phyloP scores from a whole-genome alignment of 2,329 filamentous ascomycete species.

The Ophiosphaerella herpotricha region DNA sequence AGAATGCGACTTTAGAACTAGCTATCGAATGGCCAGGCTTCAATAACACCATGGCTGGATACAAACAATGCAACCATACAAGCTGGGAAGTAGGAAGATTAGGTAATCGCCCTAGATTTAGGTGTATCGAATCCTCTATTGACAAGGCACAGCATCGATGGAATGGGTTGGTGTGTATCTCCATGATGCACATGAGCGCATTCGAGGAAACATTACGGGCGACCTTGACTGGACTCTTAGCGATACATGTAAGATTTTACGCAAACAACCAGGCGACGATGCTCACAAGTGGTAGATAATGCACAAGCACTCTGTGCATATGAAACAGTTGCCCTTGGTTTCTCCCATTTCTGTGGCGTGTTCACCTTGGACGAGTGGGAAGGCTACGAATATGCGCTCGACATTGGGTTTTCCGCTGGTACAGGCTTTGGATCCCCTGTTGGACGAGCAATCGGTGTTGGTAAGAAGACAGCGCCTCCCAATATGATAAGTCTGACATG shows the following conservation, averaged over 20 bases:
- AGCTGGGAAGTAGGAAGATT: slow-evolving; percentile 53
- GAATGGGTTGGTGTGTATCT: slow-evolving; percentile 71
- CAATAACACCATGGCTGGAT: slow-evolving; percentile 74
- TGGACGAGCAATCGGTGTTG: slow-evolving; percentile 73
- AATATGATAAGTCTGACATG: slow-evolving; percentile 2
- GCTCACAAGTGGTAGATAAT: slow-evolving; percentile 51
- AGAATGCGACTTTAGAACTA: slow-evolving; percentile 73
- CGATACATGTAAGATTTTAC: slow-evolving; percentile 34
- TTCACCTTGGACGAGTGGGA: slow-evolving; percentile 78
- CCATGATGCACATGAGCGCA: slow-evolving; percentile 64
- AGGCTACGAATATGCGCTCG: slow-evolving; percentile 71
- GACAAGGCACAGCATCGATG: slow-evolving; percentile 51
- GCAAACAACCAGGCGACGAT: slow-evolving; percentile 36
- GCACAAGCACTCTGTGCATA: slow-evolving; percentile 78
- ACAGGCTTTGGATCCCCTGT: slow-evolving; percentile 67
- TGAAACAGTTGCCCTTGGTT: slow-evolving; percentile 77
- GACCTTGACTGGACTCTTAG: slow-evolving; percentile 41
- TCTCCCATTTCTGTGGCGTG: slow-evolving; percentile 72
- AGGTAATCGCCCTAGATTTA: slow-evolving; percentile 43
- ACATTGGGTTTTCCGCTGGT: slow-evolving; percentile 67
- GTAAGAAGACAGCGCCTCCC: slow-evolving; percentile 43
- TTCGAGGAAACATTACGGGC: slow-evolving; percentile 57
- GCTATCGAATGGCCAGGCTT: slow-evolving; percentile 67
- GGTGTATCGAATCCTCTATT: slow-evolving; percentile 3
- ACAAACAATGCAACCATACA: slow-evolving; percentile 68